Evolutionary conservation across 2,329 filamentous ascomycete species (phyloP), one percentile per base, ranked within the genome.

Genomic region (Immersiporthe knoxdaviesiana): DNA sequence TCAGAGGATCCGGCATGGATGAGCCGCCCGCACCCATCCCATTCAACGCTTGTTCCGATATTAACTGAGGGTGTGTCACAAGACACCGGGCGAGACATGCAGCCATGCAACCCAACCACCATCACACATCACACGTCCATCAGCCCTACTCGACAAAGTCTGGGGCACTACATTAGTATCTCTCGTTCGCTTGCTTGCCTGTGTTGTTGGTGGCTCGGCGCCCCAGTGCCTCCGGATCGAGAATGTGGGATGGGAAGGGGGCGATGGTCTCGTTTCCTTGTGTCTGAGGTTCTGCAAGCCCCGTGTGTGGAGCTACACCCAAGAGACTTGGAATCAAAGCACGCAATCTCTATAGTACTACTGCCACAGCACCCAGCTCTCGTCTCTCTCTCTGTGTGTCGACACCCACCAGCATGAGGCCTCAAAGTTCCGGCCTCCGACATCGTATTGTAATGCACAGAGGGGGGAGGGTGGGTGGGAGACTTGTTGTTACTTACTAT

Each of bases 371-470:
- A 47, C 18, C 16, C 44, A 47, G 18, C 18, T 47, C 1, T 3
- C 21, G 11, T 24, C 21, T 24, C 21, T 18, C 12, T 11, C 35
- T n/a, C n/a, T n/a, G 24, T 5, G 7, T n/a, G 21, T 44, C 37
- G 59, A 62, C 59, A 62, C 59, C n/a, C 59, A 62, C n/a, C 52
- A 56, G n/a, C 37, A 30, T 44, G n/a, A 27, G 18, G 59, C 59
- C 21, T 18, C 7, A 27, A 18, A 30, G 37, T 44, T 18, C 59
- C 59, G 37, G 41, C 30, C 37, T 21, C 30, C 56, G 30, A 59
- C 30, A 37, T n/a, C 52, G 52, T 56, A 32, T 24, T 30, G n/a
- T 35, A 4, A 56, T 56, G 52, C 52, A 56, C 52, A 47, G 44
- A 27, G 52, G 47, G 14, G 16, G 50, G n/a, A n/a, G n/a, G n/a